Evolutionary conservation across 78 protist genomes (phyloP), one percentile per base, ranked within the genome.

Genomic region (Emiliania huxleyi): DNA sequence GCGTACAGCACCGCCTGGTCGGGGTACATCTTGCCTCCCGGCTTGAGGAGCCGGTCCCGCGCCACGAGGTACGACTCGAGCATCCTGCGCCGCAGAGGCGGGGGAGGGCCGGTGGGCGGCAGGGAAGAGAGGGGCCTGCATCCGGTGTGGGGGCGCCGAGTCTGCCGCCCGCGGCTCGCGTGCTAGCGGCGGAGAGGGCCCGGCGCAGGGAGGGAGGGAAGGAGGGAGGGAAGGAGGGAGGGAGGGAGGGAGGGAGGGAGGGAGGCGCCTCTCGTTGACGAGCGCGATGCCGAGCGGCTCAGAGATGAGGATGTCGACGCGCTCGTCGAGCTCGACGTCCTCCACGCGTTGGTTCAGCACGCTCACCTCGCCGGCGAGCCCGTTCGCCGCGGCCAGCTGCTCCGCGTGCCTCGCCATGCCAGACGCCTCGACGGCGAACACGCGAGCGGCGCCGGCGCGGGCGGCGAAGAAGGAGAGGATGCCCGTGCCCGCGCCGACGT

Each of bases 251-350:
- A n/a, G n/a, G n/a, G n/a, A n/a, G n/a, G n/a, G n/a, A n/a, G n/a
- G n/a, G n/a, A n/a, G n/a, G n/a, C n/a, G n/a, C n/a, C n/a, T 73
- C 89, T 95, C 96, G 49, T 95, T 91, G 19, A 95, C 94, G 26
- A 97, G 93, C 91, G 96, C 84, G 25, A 91, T 81, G 79, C 98
- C 98, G 95, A 96, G 95, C 90, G 97, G 96, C 77, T 97, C 98
- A 12, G 94, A 84, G 71, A 97, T 90, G 42, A 97, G 90, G 37
- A 96, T 48, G 90, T 97, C 98, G 44, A 94, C 95, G 48, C 87
- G 87, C 85, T 94, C 95, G 37, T 93, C 93, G 89, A 95, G 91
- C 29, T 71, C 25, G 37, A 79, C 93, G 8, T 91, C 73, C 40
- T 46, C 40, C 8, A 44, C 92, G 45, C 87, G 91, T 37, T 48